Conservation (phyloP, 2,329 filamentous ascomycete species). For the Penicillium sp. region DNA sequence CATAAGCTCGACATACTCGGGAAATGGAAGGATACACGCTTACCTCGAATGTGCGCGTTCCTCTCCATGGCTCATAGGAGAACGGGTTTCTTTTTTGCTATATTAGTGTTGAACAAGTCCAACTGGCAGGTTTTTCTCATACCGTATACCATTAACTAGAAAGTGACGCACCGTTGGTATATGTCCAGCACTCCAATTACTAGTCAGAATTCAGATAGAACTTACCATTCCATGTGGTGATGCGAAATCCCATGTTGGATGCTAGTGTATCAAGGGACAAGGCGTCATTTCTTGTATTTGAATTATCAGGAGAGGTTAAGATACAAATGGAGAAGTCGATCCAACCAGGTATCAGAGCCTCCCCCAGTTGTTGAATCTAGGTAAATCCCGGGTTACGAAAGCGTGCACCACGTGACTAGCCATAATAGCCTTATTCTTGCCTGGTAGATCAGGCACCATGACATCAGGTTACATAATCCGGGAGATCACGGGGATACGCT, state of each 20-base stretch:
- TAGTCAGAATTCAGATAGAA: not conserved
- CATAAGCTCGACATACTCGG: not conserved
- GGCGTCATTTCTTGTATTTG: constrained; percentile 6
- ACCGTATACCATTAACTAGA: constrained; percentile 72
- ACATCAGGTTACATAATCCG: constrained; percentile 22
- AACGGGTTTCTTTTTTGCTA: constrained; percentile 61
- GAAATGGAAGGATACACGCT: constrained; percentile 6
- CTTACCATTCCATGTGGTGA: constrained; percentile 79
- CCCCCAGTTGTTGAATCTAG: not conserved
- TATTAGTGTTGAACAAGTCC: not conserved
- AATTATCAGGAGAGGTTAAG: not conserved
- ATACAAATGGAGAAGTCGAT: not conserved
- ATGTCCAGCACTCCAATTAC: not conserved
- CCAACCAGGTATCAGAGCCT: not conserved
- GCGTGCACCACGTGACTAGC: constrained; percentile 10
- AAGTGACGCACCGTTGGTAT: constrained; percentile 20
- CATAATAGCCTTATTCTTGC: not conserved
- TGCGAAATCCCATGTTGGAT: constrained; percentile 60
- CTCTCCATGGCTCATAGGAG: constrained; percentile 72
- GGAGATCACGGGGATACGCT: constrained; percentile 23
- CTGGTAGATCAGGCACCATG: constrained; percentile 5
- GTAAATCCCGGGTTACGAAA: not conserved
- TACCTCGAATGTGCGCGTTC: constrained; percentile 61
- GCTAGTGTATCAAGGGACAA: not conserved
- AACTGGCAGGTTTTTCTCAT: constrained; percentile 3